Conservation (phyloP, 352 stramenopile genomes). For the Phytophthora pluvialis region DNA sequence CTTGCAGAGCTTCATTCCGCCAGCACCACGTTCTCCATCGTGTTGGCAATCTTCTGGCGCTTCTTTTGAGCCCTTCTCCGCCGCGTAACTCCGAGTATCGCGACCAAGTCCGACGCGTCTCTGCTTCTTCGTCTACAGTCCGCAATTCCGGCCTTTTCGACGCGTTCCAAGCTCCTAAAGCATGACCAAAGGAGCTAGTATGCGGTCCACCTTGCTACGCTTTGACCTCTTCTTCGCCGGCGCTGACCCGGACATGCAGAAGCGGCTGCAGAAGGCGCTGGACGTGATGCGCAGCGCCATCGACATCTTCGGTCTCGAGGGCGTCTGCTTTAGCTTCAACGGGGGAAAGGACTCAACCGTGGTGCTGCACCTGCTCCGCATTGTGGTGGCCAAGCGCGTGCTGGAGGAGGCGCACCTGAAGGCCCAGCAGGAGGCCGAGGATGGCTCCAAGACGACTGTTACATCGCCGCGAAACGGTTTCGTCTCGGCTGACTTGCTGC, state of each 20-base stretch:
- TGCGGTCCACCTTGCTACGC: conserved; percentile 42
- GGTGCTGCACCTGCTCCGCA: conserved; percentile 90
- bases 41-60: conserved; percentile 5
- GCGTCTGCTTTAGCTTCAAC: conserved; percentile 92
- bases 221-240: conserved; percentile 73
- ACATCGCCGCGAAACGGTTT: conserved; percentile 71
- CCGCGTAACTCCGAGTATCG: neutral
- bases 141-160: neutral
- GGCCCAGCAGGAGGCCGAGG: conserved; percentile 16
- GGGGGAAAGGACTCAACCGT: conserved; percentile 94
- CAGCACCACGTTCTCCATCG: neutral
- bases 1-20: neutral
- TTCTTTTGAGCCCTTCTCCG: conserved; percentile 2
- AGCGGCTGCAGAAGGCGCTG: conserved; percentile 68
- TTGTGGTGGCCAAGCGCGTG: conserved; percentile 79
- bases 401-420: conserved; percentile 42
- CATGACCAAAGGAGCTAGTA: conserved; percentile 29
- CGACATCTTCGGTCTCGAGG: conserved; percentile 81
- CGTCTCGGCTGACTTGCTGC: conserved; percentile 55
- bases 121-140: neutral
- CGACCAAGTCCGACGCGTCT: neutral
- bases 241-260: conserved; percentile 50
- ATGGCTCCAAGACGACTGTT: conserved; percentile 44
- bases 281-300: conserved; percentile 80
- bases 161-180: conserved; percentile 7